Percentiles rank a stretch among this genome's conserved stretches.
Conservation (phyloP, 495 filamentous ascomycete species). For the Oidiodendron maius region DNA sequence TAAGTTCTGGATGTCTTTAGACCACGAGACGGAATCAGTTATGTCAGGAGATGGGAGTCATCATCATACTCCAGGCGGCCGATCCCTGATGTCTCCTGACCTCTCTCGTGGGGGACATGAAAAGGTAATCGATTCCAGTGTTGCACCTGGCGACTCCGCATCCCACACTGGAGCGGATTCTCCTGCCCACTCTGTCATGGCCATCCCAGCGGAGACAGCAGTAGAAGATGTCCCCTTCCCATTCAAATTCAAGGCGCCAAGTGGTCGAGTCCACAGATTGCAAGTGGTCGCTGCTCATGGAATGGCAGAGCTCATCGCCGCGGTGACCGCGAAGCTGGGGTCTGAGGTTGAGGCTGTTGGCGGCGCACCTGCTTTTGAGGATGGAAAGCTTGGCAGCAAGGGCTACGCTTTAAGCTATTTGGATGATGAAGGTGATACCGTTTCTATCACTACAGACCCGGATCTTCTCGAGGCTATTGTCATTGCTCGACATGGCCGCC, state of each 20-base stretch:
- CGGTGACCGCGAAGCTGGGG: slow-evolving; percentile 81
- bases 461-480: slow-evolving; percentile 88
- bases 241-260: slow-evolving; percentile 99
- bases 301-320: slow-evolving; percentile 71
- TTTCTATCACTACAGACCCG: slow-evolving; percentile 93
- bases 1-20: slow-evolving; percentile 96
- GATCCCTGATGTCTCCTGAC: slow-evolving; percentile 75
- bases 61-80: slow-evolving; percentile 44
- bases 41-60: slow-evolving; percentile 83
- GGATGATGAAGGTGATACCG: slow-evolving; percentile 95
- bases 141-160: slow-evolving; percentile 88
- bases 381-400: slow-evolving; percentile 70
- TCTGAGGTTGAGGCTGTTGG: slow-evolving; percentile 82
- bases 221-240: slow-evolving; percentile 75
- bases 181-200: slow-evolving; percentile 57
- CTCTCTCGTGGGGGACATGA: slow-evolving; percentile 55
- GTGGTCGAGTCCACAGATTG: slow-evolving; percentile 87
- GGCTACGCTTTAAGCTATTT: slow-evolving; percentile 95
- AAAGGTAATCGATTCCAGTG: slow-evolving; percentile 61
- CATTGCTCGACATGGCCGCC: slow-evolving; percentile 66
- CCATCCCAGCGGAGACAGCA: slow-evolving; percentile 41
- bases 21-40: slow-evolving; percentile 91
- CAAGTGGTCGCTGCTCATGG: slow-evolving; percentile 78
- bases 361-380: slow-evolving; percentile 65
- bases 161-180: slow-evolving; percentile 84